Percentiles rank a stretch among this genome's conserved stretches.
Conservation (phyloP, 78 protist species). For the Ministeria vibrans region DNA sequence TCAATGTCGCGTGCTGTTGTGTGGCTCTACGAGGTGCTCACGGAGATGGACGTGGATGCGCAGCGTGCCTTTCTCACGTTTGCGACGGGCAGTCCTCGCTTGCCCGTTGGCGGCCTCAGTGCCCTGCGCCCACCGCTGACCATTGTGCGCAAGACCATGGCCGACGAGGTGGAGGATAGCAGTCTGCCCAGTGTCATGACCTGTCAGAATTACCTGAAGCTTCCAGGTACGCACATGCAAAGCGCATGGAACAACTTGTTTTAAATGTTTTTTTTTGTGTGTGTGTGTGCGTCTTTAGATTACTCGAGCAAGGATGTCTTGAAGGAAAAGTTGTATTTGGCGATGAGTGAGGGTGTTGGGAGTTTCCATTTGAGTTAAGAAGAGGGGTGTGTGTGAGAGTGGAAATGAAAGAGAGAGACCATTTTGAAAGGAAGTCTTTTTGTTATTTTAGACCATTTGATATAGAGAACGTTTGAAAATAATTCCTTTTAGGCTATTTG, state of each 20-base stretch:
- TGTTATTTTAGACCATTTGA: no score
- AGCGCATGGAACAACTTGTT: background rate
- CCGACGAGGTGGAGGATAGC: slow-evolving; percentile 19
- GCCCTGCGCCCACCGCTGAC: slow-evolving; percentile 57
- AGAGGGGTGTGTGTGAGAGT: no score
- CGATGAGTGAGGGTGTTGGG: slow-evolving; percentile 51
- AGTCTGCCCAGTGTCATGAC: slow-evolving; percentile 76
- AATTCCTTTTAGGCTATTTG: no score
- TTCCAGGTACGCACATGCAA: slow-evolving; percentile 56
- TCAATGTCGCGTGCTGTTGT: background rate
- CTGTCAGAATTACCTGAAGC: slow-evolving; percentile 67
- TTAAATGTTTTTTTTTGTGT: no score
- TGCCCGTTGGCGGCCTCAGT: slow-evolving; percentile 57
- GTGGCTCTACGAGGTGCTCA: slow-evolving; percentile 36
- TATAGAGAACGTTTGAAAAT: no score
- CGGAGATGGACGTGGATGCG: background rate
- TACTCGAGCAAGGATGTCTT: slow-evolving; percentile 37
- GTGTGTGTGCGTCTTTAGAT: no score
- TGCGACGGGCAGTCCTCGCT: slow-evolving; percentile 59
- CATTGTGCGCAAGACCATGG: slow-evolving; percentile 44
- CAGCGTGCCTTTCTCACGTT: slow-evolving; percentile 46
- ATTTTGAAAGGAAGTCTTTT: no score
- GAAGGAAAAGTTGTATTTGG: slow-evolving; percentile 18
- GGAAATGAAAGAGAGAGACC: no score
- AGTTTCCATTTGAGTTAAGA: slow-evolving; percentile 50